These are phyloP conservation scores for Sphaerostilbella broomeana DNA, from an alignment of 2,329 filamentous ascomycete genomes.

Conservation along the genomic window DNA sequence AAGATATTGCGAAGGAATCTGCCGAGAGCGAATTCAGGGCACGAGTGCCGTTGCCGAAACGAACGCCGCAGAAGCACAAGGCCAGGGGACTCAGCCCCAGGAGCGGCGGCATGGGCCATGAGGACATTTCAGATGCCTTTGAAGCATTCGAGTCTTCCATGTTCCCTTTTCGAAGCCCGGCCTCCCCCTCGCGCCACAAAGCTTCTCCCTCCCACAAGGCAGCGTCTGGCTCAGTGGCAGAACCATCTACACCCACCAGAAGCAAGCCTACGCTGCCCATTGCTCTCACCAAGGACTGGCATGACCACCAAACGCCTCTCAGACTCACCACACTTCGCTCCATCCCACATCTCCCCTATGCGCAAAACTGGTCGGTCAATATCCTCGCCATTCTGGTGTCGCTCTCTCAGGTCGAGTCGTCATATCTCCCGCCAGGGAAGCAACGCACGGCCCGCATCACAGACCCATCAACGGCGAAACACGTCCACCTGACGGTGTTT, in stretches of 20 bases:
- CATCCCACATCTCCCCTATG: conserved; percentile 47
- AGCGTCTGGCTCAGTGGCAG: conserved; percentile 2
- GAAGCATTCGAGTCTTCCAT: conserved; percentile 32
- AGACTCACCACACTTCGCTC: conserved; percentile 45
- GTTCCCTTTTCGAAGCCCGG: conserved; percentile 19
- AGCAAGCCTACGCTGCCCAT: conserved; percentile 20
- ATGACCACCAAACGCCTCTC: conserved; percentile 36
- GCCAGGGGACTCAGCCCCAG: neutral
- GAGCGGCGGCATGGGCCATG: neutral
- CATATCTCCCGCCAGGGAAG: conserved; percentile 41
- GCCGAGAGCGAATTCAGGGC: neutral
- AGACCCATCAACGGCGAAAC: conserved; percentile 46
- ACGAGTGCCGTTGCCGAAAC: neutral
- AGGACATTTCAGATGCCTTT: conserved; percentile 29
- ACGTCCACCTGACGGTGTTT: conserved; percentile 48
- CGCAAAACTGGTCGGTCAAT: conserved; percentile 53
- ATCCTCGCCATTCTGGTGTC: conserved; percentile 44
- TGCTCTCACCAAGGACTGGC: conserved; percentile 35
- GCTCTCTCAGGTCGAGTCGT: conserved; percentile 42
- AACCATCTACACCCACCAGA: neutral
- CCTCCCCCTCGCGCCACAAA: conserved; percentile 7
- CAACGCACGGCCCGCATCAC: conserved; percentile 47
- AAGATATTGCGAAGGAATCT: conserved; percentile 26
- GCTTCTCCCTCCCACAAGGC: neutral
- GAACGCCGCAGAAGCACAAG: conserved; percentile 1